These are phyloP conservation scores for Pseudogymnoascus verrucosus DNA, from an alignment of 2,329 filamentous ascomycete species.

Conservation along the genomic window DNA sequence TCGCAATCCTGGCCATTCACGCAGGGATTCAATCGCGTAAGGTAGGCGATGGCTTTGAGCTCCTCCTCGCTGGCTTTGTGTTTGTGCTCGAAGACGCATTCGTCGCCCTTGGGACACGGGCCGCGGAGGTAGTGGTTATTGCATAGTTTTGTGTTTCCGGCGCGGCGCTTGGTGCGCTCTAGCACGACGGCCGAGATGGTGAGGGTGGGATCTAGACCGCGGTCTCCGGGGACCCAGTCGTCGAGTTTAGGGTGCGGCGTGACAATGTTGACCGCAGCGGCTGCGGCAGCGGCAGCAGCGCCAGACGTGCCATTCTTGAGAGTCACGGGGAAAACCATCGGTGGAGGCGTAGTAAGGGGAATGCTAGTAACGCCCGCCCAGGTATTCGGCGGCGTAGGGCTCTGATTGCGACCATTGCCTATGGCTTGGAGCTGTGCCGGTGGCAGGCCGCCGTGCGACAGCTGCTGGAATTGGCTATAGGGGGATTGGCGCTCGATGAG, in stretches of 20 bases:
- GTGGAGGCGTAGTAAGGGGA: constrained; percentile 17
- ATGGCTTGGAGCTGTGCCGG: not conserved
- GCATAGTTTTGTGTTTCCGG: constrained; percentile 49
- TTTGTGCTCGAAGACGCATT: constrained; percentile 50
- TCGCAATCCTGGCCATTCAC: constrained; percentile 50
- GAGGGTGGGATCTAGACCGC: constrained; percentile 48
- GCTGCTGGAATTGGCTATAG: constrained; percentile 14
- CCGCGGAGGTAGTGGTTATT: constrained; percentile 55
- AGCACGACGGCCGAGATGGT: constrained; percentile 37
- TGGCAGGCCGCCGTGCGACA: not conserved
- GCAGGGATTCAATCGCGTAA: constrained; percentile 52
- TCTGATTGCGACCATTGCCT: constrained; percentile 12
- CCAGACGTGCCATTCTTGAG: constrained; percentile 15
- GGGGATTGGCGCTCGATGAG: constrained; percentile 32
- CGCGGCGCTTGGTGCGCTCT: constrained; percentile 49
- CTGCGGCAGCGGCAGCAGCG: constrained; percentile 14
- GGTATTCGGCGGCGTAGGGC: constrained; percentile 17
- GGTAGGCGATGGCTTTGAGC: constrained; percentile 45
- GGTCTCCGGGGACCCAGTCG: constrained; percentile 45
- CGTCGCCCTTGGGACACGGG: constrained; percentile 45
- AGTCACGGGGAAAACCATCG: constrained; percentile 12
- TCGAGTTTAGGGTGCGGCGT: constrained; percentile 10
- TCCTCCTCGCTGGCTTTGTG: constrained; percentile 47
- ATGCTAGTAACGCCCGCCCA: constrained; percentile 27
- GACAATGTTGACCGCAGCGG: constrained; percentile 12